Evolutionary conservation across 768 basidiomycete genomes (phyloP), one percentile per base, ranked within the genome.

Genomic region (Macrocybe gigantea): DNA sequence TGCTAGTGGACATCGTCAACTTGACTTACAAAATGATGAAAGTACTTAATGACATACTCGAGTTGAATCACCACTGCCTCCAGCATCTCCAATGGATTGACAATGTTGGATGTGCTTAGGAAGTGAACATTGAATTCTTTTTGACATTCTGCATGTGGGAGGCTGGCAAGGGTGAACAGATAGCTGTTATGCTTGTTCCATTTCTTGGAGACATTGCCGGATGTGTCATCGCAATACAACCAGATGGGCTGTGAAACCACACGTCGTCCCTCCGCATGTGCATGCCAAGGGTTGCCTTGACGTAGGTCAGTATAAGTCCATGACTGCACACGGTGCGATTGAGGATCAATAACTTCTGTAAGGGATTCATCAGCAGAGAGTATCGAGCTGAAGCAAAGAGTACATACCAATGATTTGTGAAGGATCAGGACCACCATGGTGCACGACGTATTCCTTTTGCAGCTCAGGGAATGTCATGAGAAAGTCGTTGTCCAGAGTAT

Each of bases 171-270:
- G 0, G 62, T 69, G 42, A 71, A 64, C 0, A 72, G 55, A 39
- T 68, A 65, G 7, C 56, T 62, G 47, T 73, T 70, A 44, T 74
- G 73, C 44, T 69, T 60, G 48, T 74, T 75, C 71, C 72, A 74
- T 47, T 71, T 71, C 51, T 74, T 76, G 0, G 71, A 75, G 1
- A 53, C 31, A 48, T 74, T 74, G 0, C 72, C 73, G 0, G 69
- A 73, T 0, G 68, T 71, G 45, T 74, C 68, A 37, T 74, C 70
- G 45, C 71, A 71, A 49, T 73, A 73, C 1, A 69, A 34, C 67
- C 70, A 71, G 1, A 73, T 37, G 7, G 65, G 63, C 9, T 67
- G 46, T 0, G 59, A 31, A 7, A 61, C 22, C 4, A 72, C 67
- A 30, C 59, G 61, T 12, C 52, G 38, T 0, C 68, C 67, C 5